Conservation (phyloP, 352 stramenopile genomes). For the Phytopythium kandeliae region DNA sequence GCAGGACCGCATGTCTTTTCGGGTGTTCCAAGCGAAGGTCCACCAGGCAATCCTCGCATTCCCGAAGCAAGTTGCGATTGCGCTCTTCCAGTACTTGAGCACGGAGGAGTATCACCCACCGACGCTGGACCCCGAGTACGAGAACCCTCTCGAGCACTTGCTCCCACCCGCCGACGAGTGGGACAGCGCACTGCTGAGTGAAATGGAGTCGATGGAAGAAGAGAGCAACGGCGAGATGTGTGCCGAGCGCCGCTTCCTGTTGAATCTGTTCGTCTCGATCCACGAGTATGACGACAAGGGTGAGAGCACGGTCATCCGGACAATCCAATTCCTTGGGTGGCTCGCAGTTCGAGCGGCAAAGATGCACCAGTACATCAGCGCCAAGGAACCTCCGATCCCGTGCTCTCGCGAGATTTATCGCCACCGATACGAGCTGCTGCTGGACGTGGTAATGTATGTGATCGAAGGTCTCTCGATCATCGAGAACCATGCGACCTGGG, state of each 20-base stretch:
- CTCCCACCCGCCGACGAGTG: conserved; percentile 41
- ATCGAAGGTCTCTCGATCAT: conserved; percentile 86
- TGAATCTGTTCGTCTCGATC: conserved; percentile 82
- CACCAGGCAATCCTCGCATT: conserved; percentile 74
- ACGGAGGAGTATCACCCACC: conserved; percentile 57
- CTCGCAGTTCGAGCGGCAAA: conserved; percentile 61
- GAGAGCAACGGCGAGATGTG: conserved; percentile 66
- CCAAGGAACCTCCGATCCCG: conserved; percentile 17
- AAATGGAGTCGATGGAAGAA: conserved; percentile 57
- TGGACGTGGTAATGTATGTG: conserved; percentile 75
- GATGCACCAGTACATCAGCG: conserved; percentile 48
- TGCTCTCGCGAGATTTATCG: conserved; percentile 18
- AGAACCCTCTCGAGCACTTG: conserved; percentile 49
- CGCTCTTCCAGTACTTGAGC: conserved; percentile 75
- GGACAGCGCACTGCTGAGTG: conserved; percentile 46
- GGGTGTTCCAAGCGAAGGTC: conserved; percentile 82
- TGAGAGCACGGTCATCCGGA: conserved; percentile 78
- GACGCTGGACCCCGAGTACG: conserved; percentile 37
- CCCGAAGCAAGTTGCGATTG: conserved; percentile 51
- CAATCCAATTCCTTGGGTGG: conserved; percentile 79
- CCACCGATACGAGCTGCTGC: conserved; percentile 59
- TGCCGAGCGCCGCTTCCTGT: conserved; percentile 66
- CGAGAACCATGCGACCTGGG: conserved; percentile 86
- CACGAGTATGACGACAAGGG: conserved; percentile 87
- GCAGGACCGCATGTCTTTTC: conserved; percentile 83